Base-by-base conservation (phyloP, 164 flowering plant genomes). In the Akebia trifoliata region DNA sequence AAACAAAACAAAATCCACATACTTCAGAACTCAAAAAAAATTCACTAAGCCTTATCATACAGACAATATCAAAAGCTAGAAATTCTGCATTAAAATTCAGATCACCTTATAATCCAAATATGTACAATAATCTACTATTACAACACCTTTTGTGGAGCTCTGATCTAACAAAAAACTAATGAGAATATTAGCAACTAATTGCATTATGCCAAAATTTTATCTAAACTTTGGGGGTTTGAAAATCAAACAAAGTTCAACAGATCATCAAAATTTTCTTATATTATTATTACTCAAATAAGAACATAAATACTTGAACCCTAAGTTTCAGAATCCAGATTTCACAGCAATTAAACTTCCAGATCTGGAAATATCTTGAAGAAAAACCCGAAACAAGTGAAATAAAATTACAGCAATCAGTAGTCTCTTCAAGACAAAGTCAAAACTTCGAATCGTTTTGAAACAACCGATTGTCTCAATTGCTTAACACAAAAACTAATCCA, bases 381-480 rank as follows among this genome's bases (percentile, higher is more conserved):
- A 12, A 39, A 9, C 43, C 43, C n/a, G n/a, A 39, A 39, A 39
- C 43, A 1, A 1, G 17, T 7, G 14, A 20, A n/a, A 20, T 25
- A 36, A 20, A 29, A 45, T 44, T 8, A 57, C 7, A 57, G 51
- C 61, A 31, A 14, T 31, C 15, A 32, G n/a, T n/a, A n/a, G n/a
- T n/a, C n/a, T n/a, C n/a, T 20, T 30, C 47, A 29, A 37, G 17
- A n/a, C 5, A 39, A 15, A 20, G 6, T 9, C n/a, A 39, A 50
- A 50, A 30, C n/a, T n/a, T n/a, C n/a, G n/a, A n/a, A n/a, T n/a
- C n/a, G n/a, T n/a, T n/a, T n/a, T n/a, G n/a, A n/a, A n/a, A n/a
- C n/a, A n/a, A n/a, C n/a, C n/a, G n/a, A n/a, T n/a, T n/a, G n/a
- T n/a, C n/a, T n/a, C n/a, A n/a, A n/a, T n/a, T n/a, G n/a, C n/a